Evolutionary conservation across 2,329 filamentous ascomycete species (phyloP), one percentile per base, ranked within the genome.

Genomic region (Penicillium hesseltinei): DNA sequence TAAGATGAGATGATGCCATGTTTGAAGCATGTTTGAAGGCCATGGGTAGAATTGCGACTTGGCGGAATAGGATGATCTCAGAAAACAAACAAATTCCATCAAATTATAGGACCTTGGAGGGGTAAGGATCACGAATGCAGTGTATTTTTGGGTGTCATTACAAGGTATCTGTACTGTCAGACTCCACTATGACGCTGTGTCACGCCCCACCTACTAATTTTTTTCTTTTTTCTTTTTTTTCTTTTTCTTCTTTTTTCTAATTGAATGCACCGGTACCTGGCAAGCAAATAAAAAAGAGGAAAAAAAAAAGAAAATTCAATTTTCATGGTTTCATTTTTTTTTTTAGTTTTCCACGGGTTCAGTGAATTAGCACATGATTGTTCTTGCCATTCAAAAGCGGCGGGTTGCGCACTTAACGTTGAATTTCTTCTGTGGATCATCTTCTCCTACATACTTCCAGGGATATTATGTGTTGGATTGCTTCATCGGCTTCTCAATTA

Each of bases 141-240:
- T 42, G 58, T 61, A 58, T 31, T 44, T 38, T 56, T 56, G 42
- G 15, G 49, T 29, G 62, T 63, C 9, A 62, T 40, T 21, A 15
- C 35, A 51, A 0, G 4, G 60, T 67, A 67, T 58, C 2, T 2
- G 61, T 63, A 62, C 25, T 40, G 65, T 69, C 57, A 64, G 42
- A 25, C 10, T 23, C 64, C 65, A 66, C 69, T 51, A 70, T 71
- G 70, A 71, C 69, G 69, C 49, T 62, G 36, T 43, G 13, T 8
- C 23, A 10, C 5, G 50, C 55, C 49, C 60, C 60, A 60, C 62
- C 19, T 31, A 5, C 47, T 35, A 52, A 47, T 38, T 56, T 21
- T 43, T 17, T 17, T 36, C 49, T 52, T 31, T 4, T 40, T 45
- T 17, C 6, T 33, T 15, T 2, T 33, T 15, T 35, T 35, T 33